These are phyloP conservation scores for Panicum hallii DNA, from an alignment of 202 grass and related monocot species.

Conservation along the genomic window DNA sequence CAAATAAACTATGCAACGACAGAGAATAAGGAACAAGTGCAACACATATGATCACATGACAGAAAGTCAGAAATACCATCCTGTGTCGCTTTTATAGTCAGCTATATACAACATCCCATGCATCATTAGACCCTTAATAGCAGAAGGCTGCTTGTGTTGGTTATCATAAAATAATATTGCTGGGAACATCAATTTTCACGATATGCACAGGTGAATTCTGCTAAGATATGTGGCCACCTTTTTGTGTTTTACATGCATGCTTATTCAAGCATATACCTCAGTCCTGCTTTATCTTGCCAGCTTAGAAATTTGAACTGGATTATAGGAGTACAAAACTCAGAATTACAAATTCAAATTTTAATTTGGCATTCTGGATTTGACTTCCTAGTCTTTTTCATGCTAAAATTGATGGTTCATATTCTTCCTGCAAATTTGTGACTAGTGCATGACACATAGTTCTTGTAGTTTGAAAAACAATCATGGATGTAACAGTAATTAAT, in stretches of 20 bases:
- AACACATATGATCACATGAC: background rate
- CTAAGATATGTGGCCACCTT: background rate
- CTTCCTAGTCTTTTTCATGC: background rate
- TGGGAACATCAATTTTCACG: background rate
- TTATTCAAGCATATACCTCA: background rate
- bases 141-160: background rate
- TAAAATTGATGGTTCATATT: background rate
- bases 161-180: background rate
- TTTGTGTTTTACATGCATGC: background rate
- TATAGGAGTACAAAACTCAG: background rate
- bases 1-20: background rate
- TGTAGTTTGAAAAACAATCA: background rate
- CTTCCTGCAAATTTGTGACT: background rate
- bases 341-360: background rate
- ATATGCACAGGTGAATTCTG: background rate
- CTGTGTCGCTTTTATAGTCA: background rate
- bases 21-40: background rate
- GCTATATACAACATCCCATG: background rate
- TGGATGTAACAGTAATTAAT: background rate
- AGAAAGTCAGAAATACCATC: constrained; percentile 18
- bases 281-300: background rate
- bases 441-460: background rate
- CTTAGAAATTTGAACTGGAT: background rate
- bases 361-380: background rate
- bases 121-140: background rate